These are phyloP conservation scores for Tinospora cordifolia DNA, from an alignment of 164 flowering plant genomes.

Conservation along the genomic window DNA sequence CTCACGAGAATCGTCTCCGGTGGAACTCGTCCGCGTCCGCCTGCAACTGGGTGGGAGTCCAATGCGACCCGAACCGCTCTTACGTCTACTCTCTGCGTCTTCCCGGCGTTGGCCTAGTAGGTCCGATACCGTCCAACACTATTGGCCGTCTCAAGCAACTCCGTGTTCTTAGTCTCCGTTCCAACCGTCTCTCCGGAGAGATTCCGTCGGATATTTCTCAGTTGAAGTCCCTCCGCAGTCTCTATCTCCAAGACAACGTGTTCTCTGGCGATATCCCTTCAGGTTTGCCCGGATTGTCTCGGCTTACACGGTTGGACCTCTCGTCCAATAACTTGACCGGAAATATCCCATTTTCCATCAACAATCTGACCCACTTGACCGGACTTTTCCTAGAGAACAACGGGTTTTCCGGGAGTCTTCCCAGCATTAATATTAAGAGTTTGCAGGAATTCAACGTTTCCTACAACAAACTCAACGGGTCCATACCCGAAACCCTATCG, in stretches of 20 bases:
- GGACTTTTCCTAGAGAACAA: constrained; percentile 60
- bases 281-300: constrained; percentile 30
- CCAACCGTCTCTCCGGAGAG: constrained; percentile 59
- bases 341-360: constrained; percentile 49
- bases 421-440: constrained; percentile 33
- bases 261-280: constrained; percentile 64
- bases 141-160: constrained; percentile 49
- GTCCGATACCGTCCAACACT: constrained; percentile 57
- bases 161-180: constrained; percentile 71
- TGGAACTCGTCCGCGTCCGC: constrained; percentile 62
- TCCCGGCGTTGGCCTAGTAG: constrained; percentile 75
- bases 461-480: constrained; percentile 63
- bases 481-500: constrained; percentile 45
- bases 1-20: constrained; percentile 46
- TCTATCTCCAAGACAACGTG: constrained; percentile 58
- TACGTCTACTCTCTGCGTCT: constrained; percentile 50
- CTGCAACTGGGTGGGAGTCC: constrained; percentile 79
- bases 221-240: constrained; percentile 42
- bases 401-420: constrained; percentile 54
- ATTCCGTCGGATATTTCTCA: constrained; percentile 67
- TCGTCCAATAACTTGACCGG: constrained; percentile 65
- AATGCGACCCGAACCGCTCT: constrained; percentile 39
- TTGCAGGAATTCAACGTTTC: constrained; percentile 43
- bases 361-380: constrained; percentile 58
- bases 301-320: constrained; percentile 54